Evolutionary conservation across 75 land plant species (phyloP).

Genomic region (Ceratopteris richardii): DNA sequence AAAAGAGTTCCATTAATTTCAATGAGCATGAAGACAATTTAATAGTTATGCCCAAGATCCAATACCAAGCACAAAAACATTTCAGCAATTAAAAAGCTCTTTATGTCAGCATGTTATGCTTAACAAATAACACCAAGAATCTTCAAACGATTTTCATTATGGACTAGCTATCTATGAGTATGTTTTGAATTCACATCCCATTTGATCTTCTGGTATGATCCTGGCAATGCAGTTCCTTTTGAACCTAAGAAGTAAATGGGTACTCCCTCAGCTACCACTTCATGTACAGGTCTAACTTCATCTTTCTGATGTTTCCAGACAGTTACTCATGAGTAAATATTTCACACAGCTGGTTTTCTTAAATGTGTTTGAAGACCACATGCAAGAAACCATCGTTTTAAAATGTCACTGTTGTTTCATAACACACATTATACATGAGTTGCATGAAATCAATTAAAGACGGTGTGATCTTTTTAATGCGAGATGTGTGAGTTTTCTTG

Average conservation of each 20-base stretch:
- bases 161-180: too few species aligned
- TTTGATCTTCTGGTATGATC: too few species aligned
- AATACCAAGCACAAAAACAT: neutral
- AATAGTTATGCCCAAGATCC: neutral
- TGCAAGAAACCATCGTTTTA: neutral
- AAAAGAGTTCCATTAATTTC: neutral
- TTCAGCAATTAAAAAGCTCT: neutral
- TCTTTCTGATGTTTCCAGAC: too few species aligned
- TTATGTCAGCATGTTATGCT: neutral
- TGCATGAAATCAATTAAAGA: neutral
- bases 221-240: too few species aligned
- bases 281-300: too few species aligned
- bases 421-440: neutral
- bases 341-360: neutral
- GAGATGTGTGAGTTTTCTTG: neutral
- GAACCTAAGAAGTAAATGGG: too few species aligned
- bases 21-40: neutral
- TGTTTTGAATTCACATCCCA: too few species aligned
- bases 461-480: neutral
- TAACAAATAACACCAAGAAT: neutral
- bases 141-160: too few species aligned
- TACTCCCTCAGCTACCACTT: too few species aligned
- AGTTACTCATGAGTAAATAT: neutral
- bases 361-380: neutral
- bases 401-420: neutral